phyloP scores from a whole-genome alignment of 2,329 filamentous ascomycete genomes.

The Metarhizium robertsii region DNA sequence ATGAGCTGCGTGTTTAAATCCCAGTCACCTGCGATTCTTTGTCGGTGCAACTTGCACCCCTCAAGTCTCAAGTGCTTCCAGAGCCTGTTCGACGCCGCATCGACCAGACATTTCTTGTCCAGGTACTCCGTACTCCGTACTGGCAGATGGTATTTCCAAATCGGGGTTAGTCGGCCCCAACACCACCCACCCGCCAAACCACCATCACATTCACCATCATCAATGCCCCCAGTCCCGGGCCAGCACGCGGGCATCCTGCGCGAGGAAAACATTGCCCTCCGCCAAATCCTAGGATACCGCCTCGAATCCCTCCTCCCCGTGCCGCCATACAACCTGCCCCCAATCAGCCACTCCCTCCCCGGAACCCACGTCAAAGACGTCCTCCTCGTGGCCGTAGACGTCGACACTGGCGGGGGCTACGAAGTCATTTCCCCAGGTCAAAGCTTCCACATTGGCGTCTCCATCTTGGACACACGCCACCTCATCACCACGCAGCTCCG shows the following conservation, averaged over 20 bases:
- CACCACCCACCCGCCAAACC: no score
- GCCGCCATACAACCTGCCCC: background rate
- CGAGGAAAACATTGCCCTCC: conserved; percentile 11
- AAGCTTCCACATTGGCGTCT: conserved; percentile 11
- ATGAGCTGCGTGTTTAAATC: no score
- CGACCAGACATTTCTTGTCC: no score
- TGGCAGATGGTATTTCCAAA: no score
- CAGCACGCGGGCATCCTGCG: conserved; percentile 7
- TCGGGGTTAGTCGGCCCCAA: no score
- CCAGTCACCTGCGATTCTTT: no score
- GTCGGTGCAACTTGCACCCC: no score
- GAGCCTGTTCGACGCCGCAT: no score
- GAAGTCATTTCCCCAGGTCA: conserved; percentile 6
- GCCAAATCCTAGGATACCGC: conserved; percentile 11
- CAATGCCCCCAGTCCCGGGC: conserved; percentile 2
- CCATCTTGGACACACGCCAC: conserved; percentile 9
- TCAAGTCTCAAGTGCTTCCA: no score
- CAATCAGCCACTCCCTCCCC: conserved; percentile 2
- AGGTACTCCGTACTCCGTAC: no score
- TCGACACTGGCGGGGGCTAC: conserved; percentile 8
- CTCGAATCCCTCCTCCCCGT: background rate
- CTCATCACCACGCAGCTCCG: background rate
- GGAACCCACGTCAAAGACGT: conserved; percentile 7
- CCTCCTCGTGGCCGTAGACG: conserved; percentile 9
- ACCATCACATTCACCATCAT: no score